Base-by-base conservation (phyloP, 495 filamentous ascomycete genomes). In the Wilcoxina mikolae region DNA sequence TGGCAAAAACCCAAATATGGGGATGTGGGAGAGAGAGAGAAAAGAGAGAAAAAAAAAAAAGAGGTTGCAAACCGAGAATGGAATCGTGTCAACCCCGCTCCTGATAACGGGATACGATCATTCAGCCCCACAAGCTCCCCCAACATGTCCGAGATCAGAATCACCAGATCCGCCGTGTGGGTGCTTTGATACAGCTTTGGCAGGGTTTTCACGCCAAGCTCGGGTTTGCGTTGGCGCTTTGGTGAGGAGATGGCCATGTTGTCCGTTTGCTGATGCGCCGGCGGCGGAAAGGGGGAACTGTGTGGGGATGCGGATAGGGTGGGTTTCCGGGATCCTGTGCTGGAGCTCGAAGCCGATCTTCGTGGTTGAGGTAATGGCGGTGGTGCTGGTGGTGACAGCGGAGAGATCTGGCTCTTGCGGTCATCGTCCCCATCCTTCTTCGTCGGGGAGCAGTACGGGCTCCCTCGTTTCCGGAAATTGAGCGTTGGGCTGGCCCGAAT, bases 131-230 rank as follows among this genome's bases (percentile, higher is more conserved):
- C 88, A 18, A 98, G 74, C 69, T 98, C 91, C 67, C 86, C 78
- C 18, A 98, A 75, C 91, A 98, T 95, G 65, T 90, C 87, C 47
- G 88, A 79, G 55, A 98, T 94, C 58, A 96, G 73, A 28, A 84
- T 74, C 4, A 94, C 91, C 59, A 98, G 73, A 68, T 94, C 86
- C 59, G 84, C 80, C 17, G 84, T 76, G 47, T 84, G 76, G 59
- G 85, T 89, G 23, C 74, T 68, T 60, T 91, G 84, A 68, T 98
- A 98, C 60, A 74, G 69, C 29, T 70, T 62, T 4, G 91, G 88
- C 67, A 98, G 72, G n/a, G 23, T 20, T 24, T 46, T 46, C 11
- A 46, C 22, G 23, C 43, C 43, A 7, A 27, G 22, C 15, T 18
- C 15, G 47, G 25, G 2, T 26, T 25, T 4, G 46, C 26, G 46